Evolutionary conservation across 2,329 filamentous ascomycete species (phyloP), one percentile per base, ranked within the genome.

Genomic region (Fusarium austroafricanum): DNA sequence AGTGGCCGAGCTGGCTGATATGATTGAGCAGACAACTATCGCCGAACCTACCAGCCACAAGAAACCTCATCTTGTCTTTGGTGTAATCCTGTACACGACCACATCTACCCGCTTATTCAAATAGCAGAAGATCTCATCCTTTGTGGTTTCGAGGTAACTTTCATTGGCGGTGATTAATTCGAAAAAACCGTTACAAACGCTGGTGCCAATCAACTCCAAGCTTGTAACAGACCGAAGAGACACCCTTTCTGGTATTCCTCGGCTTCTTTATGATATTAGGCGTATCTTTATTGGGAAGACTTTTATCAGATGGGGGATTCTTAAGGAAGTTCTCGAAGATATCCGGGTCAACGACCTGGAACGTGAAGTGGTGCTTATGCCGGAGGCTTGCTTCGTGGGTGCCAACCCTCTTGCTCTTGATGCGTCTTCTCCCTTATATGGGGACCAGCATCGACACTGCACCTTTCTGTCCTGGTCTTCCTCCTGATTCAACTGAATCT

Each of bases 301-400:
- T 6, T 75, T 78, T 1, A 55, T 65, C 6, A 74, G 77, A 10
- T 76, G 79, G 59, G 59, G 72, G 39, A 73, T 75, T 43, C 21
- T 81, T 9, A 78, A 79, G 55, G 60, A 56, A 11, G 74, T 77
- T 4, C 79, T 83, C 15, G 76, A 77, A 70, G 71, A 67, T 6
- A 61, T 79, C 29, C 73, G 75, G 4, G 71, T 73, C 10, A 55
- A 74, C 3, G 73, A 80, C 31, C 76, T 78, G 4, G 65, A 61
- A 6, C 75, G 79, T 10, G 75, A 81, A 29, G 75, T 86, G 28
- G 63, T 86, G 20, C 71, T 83, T 14, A 51, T 86, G n/a, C 75
- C 75, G 33, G 84, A 86, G 67, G 72, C 75, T 4, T 70, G 76
- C 4, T 80, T 77, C 43, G 72, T 77, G 54, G 82, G 80, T 1